Conservation (phyloP, 2,329 filamentous ascomycete genomes). For the Colletotrichum kahawae region DNA sequence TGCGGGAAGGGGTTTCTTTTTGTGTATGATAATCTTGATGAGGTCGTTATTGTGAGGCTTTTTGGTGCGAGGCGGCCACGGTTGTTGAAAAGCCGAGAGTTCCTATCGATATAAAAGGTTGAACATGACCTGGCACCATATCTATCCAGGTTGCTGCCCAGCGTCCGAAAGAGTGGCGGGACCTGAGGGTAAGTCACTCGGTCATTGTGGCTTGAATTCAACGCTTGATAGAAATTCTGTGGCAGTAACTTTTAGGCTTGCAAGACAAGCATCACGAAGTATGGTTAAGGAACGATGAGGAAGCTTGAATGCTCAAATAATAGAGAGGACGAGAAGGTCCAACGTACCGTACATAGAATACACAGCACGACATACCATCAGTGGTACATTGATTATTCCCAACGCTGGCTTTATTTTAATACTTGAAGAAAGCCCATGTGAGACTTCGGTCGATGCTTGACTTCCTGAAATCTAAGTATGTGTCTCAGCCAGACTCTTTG, state of each 20-base stretch:
- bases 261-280: not conserved
- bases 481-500: too few species aligned
- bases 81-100: not conserved
- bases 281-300: not conserved
- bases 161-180: not conserved
- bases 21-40: not conserved
- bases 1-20: not conserved
- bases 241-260: not conserved
- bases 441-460: not conserved
- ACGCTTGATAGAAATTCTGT: not conserved
- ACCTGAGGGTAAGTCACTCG: not conserved
- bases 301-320: not conserved
- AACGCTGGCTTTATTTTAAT: not conserved
- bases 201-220: not conserved
- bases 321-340: not conserved
- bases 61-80: not conserved
- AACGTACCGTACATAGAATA: not conserved
- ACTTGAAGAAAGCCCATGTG: not conserved
- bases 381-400: too few species aligned
- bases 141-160: not conserved
- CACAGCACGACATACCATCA: too few species aligned
- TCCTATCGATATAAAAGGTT: not conserved
- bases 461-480: not conserved
- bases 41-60: not conserved
- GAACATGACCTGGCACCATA: not conserved